phyloP scores from a whole-genome alignment of 23 red algal species.

The Agarophyton chilense region DNA sequence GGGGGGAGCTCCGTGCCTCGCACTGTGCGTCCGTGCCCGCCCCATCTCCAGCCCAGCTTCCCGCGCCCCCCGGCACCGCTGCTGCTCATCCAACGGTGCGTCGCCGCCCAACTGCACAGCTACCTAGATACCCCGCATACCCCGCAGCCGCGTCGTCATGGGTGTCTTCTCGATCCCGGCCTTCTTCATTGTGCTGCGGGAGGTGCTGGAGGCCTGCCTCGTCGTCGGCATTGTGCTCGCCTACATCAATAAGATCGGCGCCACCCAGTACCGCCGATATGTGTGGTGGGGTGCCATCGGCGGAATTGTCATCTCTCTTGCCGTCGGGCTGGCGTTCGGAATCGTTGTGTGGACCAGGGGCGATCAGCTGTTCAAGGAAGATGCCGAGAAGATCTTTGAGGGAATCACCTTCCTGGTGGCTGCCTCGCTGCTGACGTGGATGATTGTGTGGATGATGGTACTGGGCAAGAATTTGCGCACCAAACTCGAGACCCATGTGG shows the following conservation, averaged over 20 bases:
- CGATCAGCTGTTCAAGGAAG: constrained; percentile 59
- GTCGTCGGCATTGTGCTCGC: constrained; percentile 85
- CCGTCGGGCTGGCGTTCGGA: constrained; percentile 67
- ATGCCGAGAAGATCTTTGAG: constrained; percentile 81
- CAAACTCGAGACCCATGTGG: constrained; percentile 64
- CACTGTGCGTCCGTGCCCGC: background rate
- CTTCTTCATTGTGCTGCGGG: constrained; percentile 89
- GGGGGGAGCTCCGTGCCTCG: too few relatives aligned
- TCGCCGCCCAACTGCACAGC: background rate
- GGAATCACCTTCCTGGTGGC: constrained; percentile 82
- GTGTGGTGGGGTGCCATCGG: constrained; percentile 76
- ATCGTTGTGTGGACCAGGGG: constrained; percentile 58
- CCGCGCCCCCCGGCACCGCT: background rate
- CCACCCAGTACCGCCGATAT: constrained; percentile 60
- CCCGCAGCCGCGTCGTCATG: constrained; percentile 4
- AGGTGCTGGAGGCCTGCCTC: constrained; percentile 88
- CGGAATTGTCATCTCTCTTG: constrained; percentile 49
- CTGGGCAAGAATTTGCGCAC: constrained; percentile 75
- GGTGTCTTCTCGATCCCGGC: constrained; percentile 81
- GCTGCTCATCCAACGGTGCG: background rate
- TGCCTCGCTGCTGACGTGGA: constrained; percentile 80
- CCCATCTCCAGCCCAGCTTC: too few relatives aligned
- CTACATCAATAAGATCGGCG: constrained; percentile 70
- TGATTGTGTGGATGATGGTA: constrained; percentile 92
- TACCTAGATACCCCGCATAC: too few relatives aligned